Evolutionary conservation across 2,329 filamentous ascomycete genomes (phyloP).

Genomic region (Aspergillus ustus): DNA sequence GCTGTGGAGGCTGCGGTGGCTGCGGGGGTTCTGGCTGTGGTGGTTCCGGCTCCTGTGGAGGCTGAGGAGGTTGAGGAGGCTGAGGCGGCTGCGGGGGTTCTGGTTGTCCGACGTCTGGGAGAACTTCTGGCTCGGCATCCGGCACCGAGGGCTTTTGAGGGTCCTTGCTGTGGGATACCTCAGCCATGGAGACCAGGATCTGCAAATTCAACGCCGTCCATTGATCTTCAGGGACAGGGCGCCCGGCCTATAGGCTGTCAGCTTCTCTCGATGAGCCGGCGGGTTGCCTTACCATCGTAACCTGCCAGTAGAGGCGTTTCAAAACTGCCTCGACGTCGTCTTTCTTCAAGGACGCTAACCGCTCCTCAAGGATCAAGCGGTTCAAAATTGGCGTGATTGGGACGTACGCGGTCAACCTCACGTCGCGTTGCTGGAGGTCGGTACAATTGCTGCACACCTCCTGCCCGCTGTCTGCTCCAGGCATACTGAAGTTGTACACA

Average conservation of each 20-base stretch:
- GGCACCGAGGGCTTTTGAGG: neutral
- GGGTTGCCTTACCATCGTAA: neutral
- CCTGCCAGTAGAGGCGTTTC: conserved; percentile 1
- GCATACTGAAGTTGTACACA: conserved; percentile 10
- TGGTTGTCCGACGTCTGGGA: neutral
- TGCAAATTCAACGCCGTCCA: neutral
- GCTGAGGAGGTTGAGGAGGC: neutral
- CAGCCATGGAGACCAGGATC: neutral
- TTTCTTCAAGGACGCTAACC: neutral
- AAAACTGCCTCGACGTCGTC: neutral
- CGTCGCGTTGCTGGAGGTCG: neutral
- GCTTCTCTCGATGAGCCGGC: neutral
- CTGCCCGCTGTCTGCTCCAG: neutral
- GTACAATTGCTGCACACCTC: conserved; percentile 3
- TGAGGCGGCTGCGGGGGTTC: neutral
- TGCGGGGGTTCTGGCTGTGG: neutral
- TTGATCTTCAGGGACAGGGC: neutral
- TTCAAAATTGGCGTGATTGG: conserved; percentile 5
- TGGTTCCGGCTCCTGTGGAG: neutral
- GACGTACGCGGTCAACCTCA: neutral
- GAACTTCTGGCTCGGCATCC: neutral
- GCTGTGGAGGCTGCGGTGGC: neutral
- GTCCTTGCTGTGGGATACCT: conserved; percentile 1
- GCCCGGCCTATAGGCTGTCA: neutral
- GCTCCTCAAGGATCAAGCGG: neutral